A percentile compares a stretch with the other conserved stretches of the same genome.
These are phyloP conservation scores for Acacia confusa DNA, from an alignment of 306 rosid species.

Conservation along the genomic window DNA sequence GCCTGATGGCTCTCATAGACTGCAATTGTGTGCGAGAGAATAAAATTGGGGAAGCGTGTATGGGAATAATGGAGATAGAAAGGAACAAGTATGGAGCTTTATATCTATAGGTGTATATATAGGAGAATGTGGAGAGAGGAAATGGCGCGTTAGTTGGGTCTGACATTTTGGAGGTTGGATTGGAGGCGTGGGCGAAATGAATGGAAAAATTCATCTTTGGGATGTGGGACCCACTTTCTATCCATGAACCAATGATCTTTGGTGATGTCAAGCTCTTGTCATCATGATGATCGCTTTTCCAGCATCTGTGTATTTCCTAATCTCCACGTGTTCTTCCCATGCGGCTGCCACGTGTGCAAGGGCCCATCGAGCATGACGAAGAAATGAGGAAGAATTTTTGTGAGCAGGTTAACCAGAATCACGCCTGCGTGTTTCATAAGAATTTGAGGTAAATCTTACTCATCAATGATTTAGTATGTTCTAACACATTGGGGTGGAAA, in stretches of 20 bases:
- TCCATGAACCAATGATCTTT: conserved; percentile 26
- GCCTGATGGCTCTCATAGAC: conserved; percentile 26
- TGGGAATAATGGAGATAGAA: neutral
- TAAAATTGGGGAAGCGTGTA: neutral
- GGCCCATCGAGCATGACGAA: neutral
- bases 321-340: neutral
- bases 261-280: conserved; percentile 45
- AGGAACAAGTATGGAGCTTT: neutral
- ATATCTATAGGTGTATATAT: neutral
- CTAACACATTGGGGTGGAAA: too few species aligned
- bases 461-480: too few species aligned
- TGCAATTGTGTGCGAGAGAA: neutral
- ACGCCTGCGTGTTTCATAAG: neutral
- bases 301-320: neutral
- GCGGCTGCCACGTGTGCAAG: neutral
- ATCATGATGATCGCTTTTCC: conserved; percentile 28
- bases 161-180: conserved; percentile 27
- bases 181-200: conserved; percentile 19
- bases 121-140: neutral
- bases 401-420: neutral
- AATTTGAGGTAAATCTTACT: neutral
- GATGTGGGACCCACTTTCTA: conserved; percentile 36
- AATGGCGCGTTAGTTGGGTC: conserved; percentile 25
- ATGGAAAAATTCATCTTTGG: neutral
- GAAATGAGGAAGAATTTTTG: neutral